Percentiles rank a stretch among this genome's conserved stretches.
Conservation (phyloP, 176 grass and related monocot species). For the Musa beccarii region DNA sequence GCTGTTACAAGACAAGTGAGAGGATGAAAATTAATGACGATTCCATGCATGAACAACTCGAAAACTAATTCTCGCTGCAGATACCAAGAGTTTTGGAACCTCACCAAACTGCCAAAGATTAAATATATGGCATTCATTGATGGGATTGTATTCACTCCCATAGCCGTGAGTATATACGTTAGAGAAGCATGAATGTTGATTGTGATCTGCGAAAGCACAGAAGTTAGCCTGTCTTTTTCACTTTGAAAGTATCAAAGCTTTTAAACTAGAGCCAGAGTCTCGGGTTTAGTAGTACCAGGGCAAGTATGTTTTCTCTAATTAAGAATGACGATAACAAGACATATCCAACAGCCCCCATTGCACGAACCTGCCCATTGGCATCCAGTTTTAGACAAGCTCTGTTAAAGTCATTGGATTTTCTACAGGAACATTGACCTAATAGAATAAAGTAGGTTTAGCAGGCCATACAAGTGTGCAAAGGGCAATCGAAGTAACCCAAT, state of each 20-base stretch:
- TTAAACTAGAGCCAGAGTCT: neutral
- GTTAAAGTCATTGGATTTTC: neutral
- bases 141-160: conserved; percentile 64
- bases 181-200: conserved; percentile 85
- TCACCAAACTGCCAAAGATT: conserved; percentile 81
- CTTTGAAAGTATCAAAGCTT: neutral
- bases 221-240: neutral
- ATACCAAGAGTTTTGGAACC: neutral
- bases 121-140: conserved; percentile 81
- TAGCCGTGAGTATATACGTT: conserved; percentile 52
- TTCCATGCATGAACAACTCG: neutral
- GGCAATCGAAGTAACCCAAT: conserved; percentile 73
- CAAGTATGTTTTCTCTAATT: conserved; percentile 90
- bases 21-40: neutral
- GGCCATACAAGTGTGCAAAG: conserved; percentile 63
- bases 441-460: conserved; percentile 22
- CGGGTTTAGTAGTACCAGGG: conserved; percentile 43
- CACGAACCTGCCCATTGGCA: conserved; percentile 45
- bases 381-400: conserved; percentile 7
- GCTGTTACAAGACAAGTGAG: conserved; percentile 38
- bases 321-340: conserved; percentile 82
- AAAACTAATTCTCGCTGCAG: neutral
- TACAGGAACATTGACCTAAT: neutral
- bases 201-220: conserved; percentile 61
- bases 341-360: conserved; percentile 71